Evolutionary conservation across 2,329 filamentous ascomycete genomes (phyloP).

Genomic region (Monosporascus ibericus): DNA sequence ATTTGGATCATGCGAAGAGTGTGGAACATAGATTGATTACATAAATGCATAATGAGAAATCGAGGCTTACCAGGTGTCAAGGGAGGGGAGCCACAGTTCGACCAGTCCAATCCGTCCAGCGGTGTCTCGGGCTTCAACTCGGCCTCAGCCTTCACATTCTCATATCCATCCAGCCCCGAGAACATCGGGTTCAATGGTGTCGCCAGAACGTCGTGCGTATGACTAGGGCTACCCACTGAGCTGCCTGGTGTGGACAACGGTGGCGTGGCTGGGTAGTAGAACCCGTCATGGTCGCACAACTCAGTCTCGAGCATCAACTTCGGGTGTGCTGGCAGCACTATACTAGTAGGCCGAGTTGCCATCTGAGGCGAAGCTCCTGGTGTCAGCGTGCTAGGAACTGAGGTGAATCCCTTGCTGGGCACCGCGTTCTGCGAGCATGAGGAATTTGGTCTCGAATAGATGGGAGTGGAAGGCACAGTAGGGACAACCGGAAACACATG

Average conservation of each 20-base stretch:
- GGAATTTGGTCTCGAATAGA: conserved; percentile 60
- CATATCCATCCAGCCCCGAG: conserved; percentile 62
- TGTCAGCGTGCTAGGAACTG: conserved; percentile 60
- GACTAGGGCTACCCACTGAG: conserved; percentile 78
- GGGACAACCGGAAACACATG: conserved; percentile 51
- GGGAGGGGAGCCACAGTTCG: conserved; percentile 71
- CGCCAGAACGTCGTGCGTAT: conserved; percentile 62
- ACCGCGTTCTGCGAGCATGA: conserved; percentile 54
- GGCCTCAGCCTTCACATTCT: conserved; percentile 64
- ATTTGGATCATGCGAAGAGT: not conserved
- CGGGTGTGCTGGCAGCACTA: conserved; percentile 34
- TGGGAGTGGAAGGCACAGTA: conserved; percentile 55
- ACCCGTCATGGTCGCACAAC: conserved; percentile 53
- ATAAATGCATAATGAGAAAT: conserved; percentile 6
- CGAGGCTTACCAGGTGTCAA: conserved; percentile 81
- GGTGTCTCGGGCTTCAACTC: conserved; percentile 68
- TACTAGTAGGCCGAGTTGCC: conserved; percentile 64
- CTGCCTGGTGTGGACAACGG: conserved; percentile 81
- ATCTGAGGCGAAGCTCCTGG: conserved; percentile 71
- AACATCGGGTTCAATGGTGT: conserved; percentile 80
- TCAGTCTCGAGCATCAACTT: conserved; percentile 69
- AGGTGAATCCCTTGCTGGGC: conserved; percentile 46
- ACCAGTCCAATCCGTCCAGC: conserved; percentile 69
- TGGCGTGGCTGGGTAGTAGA: conserved; percentile 78
- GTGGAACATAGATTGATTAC: not conserved